Evolutionary conservation across 257 asterid species (phyloP).

Genomic region (Prunella vulgaris): DNA sequence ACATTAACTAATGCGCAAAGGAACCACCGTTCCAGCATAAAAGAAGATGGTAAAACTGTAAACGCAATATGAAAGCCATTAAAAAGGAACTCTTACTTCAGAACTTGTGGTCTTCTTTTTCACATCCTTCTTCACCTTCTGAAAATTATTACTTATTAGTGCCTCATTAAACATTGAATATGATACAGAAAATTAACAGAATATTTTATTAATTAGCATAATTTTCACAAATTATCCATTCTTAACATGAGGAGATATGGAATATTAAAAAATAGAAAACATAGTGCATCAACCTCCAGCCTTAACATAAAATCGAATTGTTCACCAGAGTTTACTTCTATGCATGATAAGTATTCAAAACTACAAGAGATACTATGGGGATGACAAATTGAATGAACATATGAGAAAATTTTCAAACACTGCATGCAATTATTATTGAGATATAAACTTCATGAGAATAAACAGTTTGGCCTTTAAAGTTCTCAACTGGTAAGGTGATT

Average conservation of each 20-base stretch:
- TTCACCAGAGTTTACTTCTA: not conserved
- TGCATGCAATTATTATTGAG: too few species aligned
- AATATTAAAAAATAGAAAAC: not conserved
- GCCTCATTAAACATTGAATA: slow-evolving; percentile 6
- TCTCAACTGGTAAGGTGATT: slow-evolving; percentile 9
- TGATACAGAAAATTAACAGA: not conserved
- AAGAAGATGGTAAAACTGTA: not conserved
- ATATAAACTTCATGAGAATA: slow-evolving; percentile 8
- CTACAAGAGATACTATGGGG: not conserved
- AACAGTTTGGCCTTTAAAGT: not conserved
- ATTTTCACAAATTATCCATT: not conserved
- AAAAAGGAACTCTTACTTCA: slow-evolving; percentile 17
- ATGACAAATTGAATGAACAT: not conserved
- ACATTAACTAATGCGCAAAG: not conserved
- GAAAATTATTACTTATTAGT: slow-evolving; percentile 22
- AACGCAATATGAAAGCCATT: not conserved
- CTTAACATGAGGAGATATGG: not conserved
- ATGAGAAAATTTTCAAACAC: not conserved
- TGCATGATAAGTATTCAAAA: slow-evolving; percentile 3
- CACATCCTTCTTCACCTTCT: slow-evolving; percentile 28
- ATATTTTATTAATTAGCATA: slow-evolving; percentile 5
- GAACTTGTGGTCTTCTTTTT: slow-evolving; percentile 26
- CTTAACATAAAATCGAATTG: not conserved
- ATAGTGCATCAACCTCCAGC: not conserved
- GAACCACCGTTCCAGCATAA: not conserved